Base-by-base conservation (phyloP, 129 eudicot species). In the Pittosporum tobira region DNA sequence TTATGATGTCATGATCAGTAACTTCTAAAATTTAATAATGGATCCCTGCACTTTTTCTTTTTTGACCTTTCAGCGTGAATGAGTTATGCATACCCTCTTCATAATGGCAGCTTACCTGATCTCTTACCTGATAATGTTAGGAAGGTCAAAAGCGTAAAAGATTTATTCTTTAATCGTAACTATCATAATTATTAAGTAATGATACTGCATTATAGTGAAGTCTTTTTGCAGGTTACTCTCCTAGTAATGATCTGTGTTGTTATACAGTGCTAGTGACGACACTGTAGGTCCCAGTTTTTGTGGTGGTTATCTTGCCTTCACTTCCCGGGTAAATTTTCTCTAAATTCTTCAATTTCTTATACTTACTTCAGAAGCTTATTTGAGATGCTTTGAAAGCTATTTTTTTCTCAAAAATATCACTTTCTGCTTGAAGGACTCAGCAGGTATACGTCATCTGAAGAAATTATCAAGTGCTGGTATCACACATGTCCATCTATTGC, bases 251-350 rank as follows among this genome's bases (percentile, higher is more conserved):
- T 36, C 11, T 53, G 11, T 27, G 34, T 48, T 38, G 28, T 55
- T 65, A 13, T 66, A 51, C 83, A 86, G 98, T 64, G 81, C 81
- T 60, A 81, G 57, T 61, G 98, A 91, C 73, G 10, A 57, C 42
- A 83, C 85, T 10, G 91, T 91, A 43, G 57, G 63, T 69, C 84
- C 90, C 64, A 77, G 80, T 13, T 37, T 64, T 62, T 85, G 81
- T 57, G 96, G 99, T 54, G 85, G 90, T 73, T 91, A 91, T 81
- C 91, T 91, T 42, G 99, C 99, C 48, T 91, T 91, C 47, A 83
- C 97, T 56, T 73, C 81, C 57, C 70, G 72, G 84, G 99, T 91
- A 79, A 18, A 49, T 51, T 62, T 29, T 64, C 38, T 65, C 21
- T 40, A 23, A 36, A 61, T 57, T 52, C 45, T 63, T 37, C 37